A percentile compares a stretch with the other conserved stretches of the same genome.
Conservation (phyloP, 768 basidiomycete species). For the Kwoniella sp. region DNA sequence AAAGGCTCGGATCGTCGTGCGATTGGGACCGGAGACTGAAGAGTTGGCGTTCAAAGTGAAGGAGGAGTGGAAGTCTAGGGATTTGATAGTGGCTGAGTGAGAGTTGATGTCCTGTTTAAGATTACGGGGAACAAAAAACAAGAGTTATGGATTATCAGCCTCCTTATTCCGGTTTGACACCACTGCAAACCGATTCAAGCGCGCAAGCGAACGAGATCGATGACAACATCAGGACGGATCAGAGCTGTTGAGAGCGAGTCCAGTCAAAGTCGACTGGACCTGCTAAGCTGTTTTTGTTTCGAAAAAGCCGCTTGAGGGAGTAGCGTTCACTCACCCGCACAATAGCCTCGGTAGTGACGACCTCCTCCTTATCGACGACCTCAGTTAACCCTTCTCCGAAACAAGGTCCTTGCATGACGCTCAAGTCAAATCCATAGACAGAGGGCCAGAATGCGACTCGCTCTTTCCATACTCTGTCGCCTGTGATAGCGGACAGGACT, state of each 20-base stretch:
- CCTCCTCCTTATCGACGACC: constrained; percentile 83
- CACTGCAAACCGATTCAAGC: too few species aligned
- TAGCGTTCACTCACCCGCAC: constrained; percentile 69
- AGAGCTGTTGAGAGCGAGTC: too few species aligned
- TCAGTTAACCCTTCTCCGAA: constrained; percentile 84
- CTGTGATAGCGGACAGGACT: constrained; percentile 80
- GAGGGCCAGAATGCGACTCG: constrained; percentile 85
- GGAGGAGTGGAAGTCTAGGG: constrained; percentile 75
- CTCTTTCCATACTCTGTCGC: constrained; percentile 73
- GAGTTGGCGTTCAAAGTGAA: constrained; percentile 63
- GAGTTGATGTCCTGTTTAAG: constrained; percentile 72
- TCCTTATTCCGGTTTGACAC: not conserved
- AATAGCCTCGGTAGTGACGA: constrained; percentile 87
- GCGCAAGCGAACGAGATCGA: too few species aligned
- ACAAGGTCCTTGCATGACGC: constrained; percentile 72
- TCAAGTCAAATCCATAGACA: constrained; percentile 89
- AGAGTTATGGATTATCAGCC: constrained; percentile 1
- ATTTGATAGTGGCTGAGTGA: constrained; percentile 64
- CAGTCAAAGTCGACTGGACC: too few species aligned
- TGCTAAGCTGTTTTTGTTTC: too few species aligned
- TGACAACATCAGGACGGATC: too few species aligned
- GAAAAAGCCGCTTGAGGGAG: too few species aligned
- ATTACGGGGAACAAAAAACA: not conserved
- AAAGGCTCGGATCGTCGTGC: constrained; percentile 58
- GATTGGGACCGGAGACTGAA: not conserved